Conservation (phyloP, 2,329 filamentous ascomycete genomes). For the Diaporthe caulivora region DNA sequence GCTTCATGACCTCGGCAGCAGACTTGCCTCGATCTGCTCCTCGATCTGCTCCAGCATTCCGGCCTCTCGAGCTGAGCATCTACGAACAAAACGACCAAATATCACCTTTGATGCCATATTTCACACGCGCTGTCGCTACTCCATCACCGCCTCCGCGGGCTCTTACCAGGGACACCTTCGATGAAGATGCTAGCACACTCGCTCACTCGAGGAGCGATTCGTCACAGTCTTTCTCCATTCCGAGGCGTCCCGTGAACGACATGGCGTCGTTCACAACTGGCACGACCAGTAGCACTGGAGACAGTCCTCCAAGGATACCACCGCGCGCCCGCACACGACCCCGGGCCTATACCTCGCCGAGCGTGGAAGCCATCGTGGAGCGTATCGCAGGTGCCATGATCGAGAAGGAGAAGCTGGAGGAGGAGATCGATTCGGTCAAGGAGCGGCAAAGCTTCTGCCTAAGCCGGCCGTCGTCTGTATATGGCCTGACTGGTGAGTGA, state of each 20-base stretch:
- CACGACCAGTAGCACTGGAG: conserved; percentile 47
- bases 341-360: conserved; percentile 57
- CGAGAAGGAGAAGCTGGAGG: conserved; percentile 70
- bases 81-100: conserved; percentile 59
- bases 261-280: conserved; percentile 46
- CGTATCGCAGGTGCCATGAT: conserved; percentile 68
- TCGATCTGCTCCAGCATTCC: conserved; percentile 56
- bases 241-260: conserved; percentile 57
- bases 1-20: conserved; percentile 49
- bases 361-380: conserved; percentile 65
- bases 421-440: conserved; percentile 70
- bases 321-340: conserved; percentile 57
- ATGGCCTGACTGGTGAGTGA: conserved; percentile 52
- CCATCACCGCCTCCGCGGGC: conserved; percentile 56
- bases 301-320: conserved; percentile 56
- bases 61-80: conserved; percentile 69
- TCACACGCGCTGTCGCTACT: conserved; percentile 54
- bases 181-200: conserved; percentile 51
- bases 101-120: conserved; percentile 68
- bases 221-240: conserved; percentile 68
- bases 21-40: conserved; percentile 48
- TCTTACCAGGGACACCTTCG: conserved; percentile 48
- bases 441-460: conserved; percentile 71
- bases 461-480: conserved; percentile 63
- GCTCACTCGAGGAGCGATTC: conserved; percentile 60